Evolutionary conservation across 208 protist genomes (phyloP).

Genomic region (Acanthamoeba pearcei): DNA sequence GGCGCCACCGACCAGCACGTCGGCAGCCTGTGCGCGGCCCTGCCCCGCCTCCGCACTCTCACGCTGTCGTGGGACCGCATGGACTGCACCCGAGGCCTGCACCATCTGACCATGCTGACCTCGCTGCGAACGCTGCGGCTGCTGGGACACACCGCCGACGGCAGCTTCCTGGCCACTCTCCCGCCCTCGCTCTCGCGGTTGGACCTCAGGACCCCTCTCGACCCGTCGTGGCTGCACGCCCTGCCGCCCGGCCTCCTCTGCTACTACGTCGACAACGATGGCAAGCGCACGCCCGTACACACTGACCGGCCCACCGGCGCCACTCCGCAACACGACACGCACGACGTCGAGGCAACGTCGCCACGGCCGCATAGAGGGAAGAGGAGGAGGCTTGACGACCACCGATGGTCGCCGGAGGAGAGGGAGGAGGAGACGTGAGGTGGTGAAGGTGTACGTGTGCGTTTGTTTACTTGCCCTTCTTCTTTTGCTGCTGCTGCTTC

Average conservation of each 20-base stretch:
- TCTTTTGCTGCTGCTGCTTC: constrained; percentile 37
- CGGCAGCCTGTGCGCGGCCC: background rate
- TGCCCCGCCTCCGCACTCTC: background rate
- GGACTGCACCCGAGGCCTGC: background rate
- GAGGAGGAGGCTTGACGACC: background rate
- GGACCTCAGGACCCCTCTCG: background rate
- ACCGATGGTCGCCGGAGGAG: no score
- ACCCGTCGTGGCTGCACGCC: background rate
- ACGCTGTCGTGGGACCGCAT: background rate
- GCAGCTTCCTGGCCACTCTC: background rate
- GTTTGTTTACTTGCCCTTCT: background rate
- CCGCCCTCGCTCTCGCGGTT: background rate
- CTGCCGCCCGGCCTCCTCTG: background rate
- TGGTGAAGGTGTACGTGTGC: background rate
- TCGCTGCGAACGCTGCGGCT: background rate
- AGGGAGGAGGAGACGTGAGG: background rate
- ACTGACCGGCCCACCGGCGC: background rate
- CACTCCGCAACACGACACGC: background rate
- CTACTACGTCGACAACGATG: background rate
- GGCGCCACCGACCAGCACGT: background rate
- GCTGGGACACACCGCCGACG: background rate
- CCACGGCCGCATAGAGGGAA: background rate
- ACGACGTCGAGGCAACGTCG: background rate
- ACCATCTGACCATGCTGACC: background rate
- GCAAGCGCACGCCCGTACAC: background rate